Conservation (phyloP, 1,284 basidiomycete genomes). For the Stereum hirsutum region DNA sequence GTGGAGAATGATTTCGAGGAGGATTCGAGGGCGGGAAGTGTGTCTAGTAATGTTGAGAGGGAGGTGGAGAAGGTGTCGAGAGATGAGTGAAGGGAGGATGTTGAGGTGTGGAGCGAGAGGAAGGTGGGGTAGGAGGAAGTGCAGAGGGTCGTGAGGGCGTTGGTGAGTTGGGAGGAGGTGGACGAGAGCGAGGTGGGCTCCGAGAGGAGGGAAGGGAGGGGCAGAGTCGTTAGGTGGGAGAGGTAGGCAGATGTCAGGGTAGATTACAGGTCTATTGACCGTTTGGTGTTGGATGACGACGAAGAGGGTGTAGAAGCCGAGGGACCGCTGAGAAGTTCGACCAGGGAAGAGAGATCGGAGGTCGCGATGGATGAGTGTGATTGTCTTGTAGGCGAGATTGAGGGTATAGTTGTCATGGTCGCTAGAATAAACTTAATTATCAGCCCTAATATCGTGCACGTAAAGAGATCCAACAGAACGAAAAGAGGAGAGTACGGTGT, state of each 20-base stretch:
- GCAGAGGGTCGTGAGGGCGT: conserved; percentile 81
- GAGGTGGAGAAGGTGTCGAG: conserved; percentile 58
- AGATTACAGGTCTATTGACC: conserved; percentile 1
- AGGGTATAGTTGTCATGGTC: too few species aligned
- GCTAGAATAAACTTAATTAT: too few species aligned
- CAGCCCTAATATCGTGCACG: too few species aligned
- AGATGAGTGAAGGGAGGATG: conserved; percentile 56
- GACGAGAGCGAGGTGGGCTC: conserved; percentile 71
- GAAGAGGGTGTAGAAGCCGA: background rate
- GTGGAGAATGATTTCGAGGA: conserved; percentile 57
- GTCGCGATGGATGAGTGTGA: too few species aligned
- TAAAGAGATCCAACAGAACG: too few species aligned
- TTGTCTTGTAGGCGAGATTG: too few species aligned
- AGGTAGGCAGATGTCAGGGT: background rate
- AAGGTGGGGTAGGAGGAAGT: conserved; percentile 86
- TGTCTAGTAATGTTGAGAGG: conserved; percentile 56
- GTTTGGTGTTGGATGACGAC: too few species aligned
- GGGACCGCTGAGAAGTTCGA: background rate
- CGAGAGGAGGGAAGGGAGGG: conserved; percentile 54
- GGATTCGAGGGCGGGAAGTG: conserved; percentile 66
- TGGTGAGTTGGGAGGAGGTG: conserved; percentile 76
- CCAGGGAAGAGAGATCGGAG: background rate
- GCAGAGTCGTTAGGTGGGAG: conserved; percentile 27
- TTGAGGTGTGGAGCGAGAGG: conserved; percentile 71
- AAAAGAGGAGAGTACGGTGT: too few species aligned